Evolutionary conservation across 2,329 filamentous ascomycete genomes (phyloP).

Genomic region (Talaromyces rugulosus): DNA sequence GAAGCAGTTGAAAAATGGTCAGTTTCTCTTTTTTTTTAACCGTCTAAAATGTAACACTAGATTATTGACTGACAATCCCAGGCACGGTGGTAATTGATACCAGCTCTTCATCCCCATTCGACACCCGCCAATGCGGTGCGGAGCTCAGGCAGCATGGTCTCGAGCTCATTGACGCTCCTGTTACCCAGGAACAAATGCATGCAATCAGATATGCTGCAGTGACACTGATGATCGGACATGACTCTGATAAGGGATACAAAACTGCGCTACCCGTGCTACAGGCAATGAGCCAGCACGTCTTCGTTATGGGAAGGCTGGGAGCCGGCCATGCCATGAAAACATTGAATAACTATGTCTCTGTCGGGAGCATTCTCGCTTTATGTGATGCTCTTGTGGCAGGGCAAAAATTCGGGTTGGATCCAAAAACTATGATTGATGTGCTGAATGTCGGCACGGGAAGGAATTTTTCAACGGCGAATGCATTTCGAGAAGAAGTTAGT

Average conservation of each 20-base stretch:
- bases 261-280: neutral
- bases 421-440: neutral
- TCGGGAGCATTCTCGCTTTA: neutral
- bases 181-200: neutral
- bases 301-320: neutral
- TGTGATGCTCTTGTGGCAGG: neutral
- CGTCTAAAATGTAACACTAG: neutral
- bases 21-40: neutral
- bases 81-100: neutral
- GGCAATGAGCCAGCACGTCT: neutral
- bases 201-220: neutral
- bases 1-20: neutral
- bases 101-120: neutral
- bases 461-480: neutral
- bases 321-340: neutral
- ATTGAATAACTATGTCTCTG: neutral
- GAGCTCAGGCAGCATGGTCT: neutral
- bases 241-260: neutral
- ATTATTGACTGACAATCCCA: neutral
- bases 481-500: neutral
- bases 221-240: neutral
- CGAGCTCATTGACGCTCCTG: neutral
- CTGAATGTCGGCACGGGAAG: neutral
- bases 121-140: neutral
- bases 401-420: neutral